A percentile compares a stretch with the other conserved stretches of the same genome.
Conservation (phyloP, 306 rosid species). For the Pterocarpus macrocarpus region DNA sequence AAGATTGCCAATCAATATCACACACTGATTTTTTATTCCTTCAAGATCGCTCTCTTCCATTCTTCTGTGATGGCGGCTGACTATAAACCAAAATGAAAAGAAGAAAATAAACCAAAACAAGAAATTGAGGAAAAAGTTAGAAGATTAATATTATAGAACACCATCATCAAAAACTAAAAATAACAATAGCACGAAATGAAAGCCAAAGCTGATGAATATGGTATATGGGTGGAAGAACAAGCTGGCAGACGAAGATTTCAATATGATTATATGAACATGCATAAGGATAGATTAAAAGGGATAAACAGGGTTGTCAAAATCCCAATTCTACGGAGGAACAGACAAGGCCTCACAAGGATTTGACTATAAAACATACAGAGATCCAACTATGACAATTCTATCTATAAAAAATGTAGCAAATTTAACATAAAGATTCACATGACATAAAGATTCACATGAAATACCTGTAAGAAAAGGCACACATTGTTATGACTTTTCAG, state of each 20-base stretch:
- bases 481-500: too few species aligned
- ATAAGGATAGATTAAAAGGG: constrained; percentile 1
- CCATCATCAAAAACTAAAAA: neutral
- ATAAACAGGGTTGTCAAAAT: neutral
- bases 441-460: constrained; percentile 3
- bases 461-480: neutral
- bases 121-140: neutral
- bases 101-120: constrained; percentile 10
- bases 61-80: constrained; percentile 6
- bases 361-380: constrained; percentile 7
- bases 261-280: constrained; percentile 9
- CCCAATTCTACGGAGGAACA: neutral
- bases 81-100: constrained; percentile 28
- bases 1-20: constrained; percentile 76
- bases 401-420: neutral
- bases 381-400: neutral
- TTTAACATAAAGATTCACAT: constrained; percentile 6
- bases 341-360: neutral
- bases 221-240: constrained; percentile 4
- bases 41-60: constrained; percentile 65
- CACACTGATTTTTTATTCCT: constrained; percentile 50
- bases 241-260: neutral
- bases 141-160: constrained; percentile 21
- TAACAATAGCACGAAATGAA: constrained; percentile 18
- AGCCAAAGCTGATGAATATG: neutral